phyloP scores from a whole-genome alignment of 2,329 filamentous ascomycete species.

The Alternaria brassicicola region DNA sequence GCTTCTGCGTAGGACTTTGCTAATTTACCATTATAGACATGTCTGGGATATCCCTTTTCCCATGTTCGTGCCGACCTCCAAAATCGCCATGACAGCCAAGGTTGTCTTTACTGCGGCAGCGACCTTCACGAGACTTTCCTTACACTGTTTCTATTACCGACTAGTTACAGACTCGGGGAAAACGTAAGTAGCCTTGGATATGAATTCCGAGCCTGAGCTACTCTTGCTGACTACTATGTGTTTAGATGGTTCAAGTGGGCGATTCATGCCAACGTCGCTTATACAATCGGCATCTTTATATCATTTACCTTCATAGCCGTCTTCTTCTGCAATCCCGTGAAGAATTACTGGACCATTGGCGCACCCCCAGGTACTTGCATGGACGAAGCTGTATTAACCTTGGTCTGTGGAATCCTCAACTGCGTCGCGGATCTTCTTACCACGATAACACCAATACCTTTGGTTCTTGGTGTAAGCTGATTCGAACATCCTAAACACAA shows the following conservation, averaged over 20 bases:
- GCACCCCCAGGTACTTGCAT: constrained; percentile 44
- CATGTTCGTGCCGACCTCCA: constrained; percentile 29
- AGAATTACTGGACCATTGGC: constrained; percentile 52
- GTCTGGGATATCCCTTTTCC: constrained; percentile 50
- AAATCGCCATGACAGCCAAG: constrained; percentile 53
- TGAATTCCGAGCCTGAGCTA: not conserved
- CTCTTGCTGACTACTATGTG: not conserved
- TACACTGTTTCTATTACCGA: constrained; percentile 56
- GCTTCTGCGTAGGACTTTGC: not conserved
- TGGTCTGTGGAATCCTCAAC: constrained; percentile 52
- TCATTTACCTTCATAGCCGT: constrained; percentile 44
- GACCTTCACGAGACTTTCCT: constrained; percentile 52
- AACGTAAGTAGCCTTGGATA: not conserved
- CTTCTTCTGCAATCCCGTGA: constrained; percentile 52
- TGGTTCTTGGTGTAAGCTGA: constrained; percentile 45
- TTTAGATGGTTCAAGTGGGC: constrained; percentile 47
- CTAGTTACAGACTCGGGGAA: constrained; percentile 50
- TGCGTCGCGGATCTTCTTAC: constrained; percentile 52
- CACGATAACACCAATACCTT: constrained; percentile 53
- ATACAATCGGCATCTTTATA: constrained; percentile 48
- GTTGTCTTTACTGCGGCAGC: constrained; percentile 51
- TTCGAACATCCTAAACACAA: not conserved
- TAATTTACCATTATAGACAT: constrained; percentile 40
- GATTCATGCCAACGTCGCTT: constrained; percentile 48
- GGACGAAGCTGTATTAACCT: constrained; percentile 50